Evolutionary conservation across 1,284 basidiomycete genomes (phyloP), one percentile per base, ranked within the genome.

Genomic region (Cryptococcus wingfieldii): DNA sequence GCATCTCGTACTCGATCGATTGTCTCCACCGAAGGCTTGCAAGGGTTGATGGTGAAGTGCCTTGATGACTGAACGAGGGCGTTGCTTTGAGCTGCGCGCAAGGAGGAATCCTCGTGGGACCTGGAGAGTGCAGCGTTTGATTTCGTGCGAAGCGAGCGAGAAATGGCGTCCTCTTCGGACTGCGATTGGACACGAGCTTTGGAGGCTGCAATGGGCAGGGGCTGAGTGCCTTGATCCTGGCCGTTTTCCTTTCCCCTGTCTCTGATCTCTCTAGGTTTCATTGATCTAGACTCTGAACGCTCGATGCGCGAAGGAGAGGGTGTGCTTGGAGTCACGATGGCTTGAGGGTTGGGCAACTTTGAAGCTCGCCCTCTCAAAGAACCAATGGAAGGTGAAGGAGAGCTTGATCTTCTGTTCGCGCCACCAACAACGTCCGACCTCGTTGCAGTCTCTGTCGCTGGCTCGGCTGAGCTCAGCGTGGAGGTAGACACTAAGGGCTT

Each of bases 21-120:
- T 12, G 59, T 60, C 23, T 60, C 59, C 3, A 47, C 55, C 5
- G 59, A 57, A 13, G 75, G 76, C 37, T 74, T 73, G 45, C 74
- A 77, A 2, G 76, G 76, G 45, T 77, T 77, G 38, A 77, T 69
- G 0, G 68, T 72, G 23, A 69, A 67, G 52, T 72, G 73, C 18
- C 69, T 63, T 4, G 65, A 59, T 13, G 55, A 50, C 16, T 57
- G 53, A 4, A 57, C 55, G 13, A 60, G 47, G 2, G 63, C 63
- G n/a, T 65, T 65, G 9, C 64, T 69, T 28, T 50, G 31, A 3
- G 31, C 48, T 18, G 67, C 62, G 1, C 68, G 60, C 67, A 70
- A 70, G 13, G 73, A 75, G 31, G 53, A 49, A 49, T 71, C 70
- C 19, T 66, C 66, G 25, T 65, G 59, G 3, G 71, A 72, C 37